Base-by-base conservation (phyloP, 768 basidiomycete species). In the Suillus subluteus region DNA sequence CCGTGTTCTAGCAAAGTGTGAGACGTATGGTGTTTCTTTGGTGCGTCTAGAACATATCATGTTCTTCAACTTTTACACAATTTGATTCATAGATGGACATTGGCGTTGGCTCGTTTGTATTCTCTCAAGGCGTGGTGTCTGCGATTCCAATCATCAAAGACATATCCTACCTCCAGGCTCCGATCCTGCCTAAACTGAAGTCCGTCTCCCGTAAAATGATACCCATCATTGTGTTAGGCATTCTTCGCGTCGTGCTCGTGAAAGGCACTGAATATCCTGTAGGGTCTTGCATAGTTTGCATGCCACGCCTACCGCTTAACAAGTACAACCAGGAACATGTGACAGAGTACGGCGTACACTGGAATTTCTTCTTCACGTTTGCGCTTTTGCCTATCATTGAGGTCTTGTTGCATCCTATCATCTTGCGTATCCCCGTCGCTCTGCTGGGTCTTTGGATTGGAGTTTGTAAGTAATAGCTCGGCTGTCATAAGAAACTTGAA, bases 331-430 rank as follows among this genome's bases (percentile, higher is more conserved):
- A 91, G 96, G 98, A 99, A 81, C 98, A 99, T 67, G 90, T 92
- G 64, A 91, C 96, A 0, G 98, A 99, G 79, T 99, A 99, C 69
- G 98, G 98, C 0, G 87, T 88, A 0, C 97, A 99, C 72, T 99
- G 98, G 98, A 99, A 99, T 75, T 98, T 99, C 79, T 99, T 99
- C 84, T 85, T 99, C 70, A 98, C 98, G 0, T 83, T 99, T 26
- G 95, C 91, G 0, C 70, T 94, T 0, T 75, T 98, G 6, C 96
- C 96, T 0, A 73, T 94, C 4, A 78, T 92, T 15, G 88, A 94
- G 73, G 84, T 89, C 3, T 54, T 87, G 0, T 75, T 96, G 4
- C 90, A 92, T 65, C 92, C 93, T 0, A 32, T 94, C 40, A 82
- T 95, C 55, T 73, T 77, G 16, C 76, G 74, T 26, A 62, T 89